Base-by-base conservation (phyloP, 2,329 filamentous ascomycete genomes). In the Geoglossum cookeanum region DNA sequence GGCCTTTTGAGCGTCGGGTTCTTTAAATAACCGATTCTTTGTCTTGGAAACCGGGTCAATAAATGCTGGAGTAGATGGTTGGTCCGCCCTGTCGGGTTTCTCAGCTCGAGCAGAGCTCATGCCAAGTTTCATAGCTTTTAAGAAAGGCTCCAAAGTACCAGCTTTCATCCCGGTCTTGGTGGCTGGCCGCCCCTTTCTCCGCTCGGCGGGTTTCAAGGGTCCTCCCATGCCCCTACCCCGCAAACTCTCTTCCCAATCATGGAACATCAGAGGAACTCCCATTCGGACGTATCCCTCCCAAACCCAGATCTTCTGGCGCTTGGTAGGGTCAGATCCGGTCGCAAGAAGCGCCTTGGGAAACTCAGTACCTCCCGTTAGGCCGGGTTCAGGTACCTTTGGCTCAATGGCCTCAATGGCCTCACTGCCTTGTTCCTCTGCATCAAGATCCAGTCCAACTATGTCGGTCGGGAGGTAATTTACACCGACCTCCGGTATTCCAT, bases 371-470 rank as follows among this genome's bases (percentile, higher is more conserved):
- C 42, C 56, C 11, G 60, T 58, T 3, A 52, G 55, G 4, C 57
- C 60, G 4, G 45, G 42, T 17, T 59, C 57, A 3, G 47, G 48
- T 17, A 39, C 45, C 13, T 57, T 58, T 8, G 59, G 59, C 6
- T 62, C 62, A 37, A 53, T 37, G 11, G 3, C 15, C 17, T 53
- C 49, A 17, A 17, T 9, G 11, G 8, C 7, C 49, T n/a, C 32
- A 22, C n/a, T 37, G 9, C 22, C 32, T 37, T 11, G 30, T 5
- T 60, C 59, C 35, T 96, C 90, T 0, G 76, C 74, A 9, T 80
- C 78, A 29, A 96, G 71, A 64, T 94, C 81, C 44, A 97, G 76
- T 0, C 81, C 81, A 1, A 95, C 87, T 15, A 96, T 76, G 33
- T 85, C 78, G 1, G 80, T 75, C 0, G 92, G 92, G 3, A 83